Evolutionary conservation across 768 basidiomycete species (phyloP).

Genomic region (Piloderma croceum): DNA sequence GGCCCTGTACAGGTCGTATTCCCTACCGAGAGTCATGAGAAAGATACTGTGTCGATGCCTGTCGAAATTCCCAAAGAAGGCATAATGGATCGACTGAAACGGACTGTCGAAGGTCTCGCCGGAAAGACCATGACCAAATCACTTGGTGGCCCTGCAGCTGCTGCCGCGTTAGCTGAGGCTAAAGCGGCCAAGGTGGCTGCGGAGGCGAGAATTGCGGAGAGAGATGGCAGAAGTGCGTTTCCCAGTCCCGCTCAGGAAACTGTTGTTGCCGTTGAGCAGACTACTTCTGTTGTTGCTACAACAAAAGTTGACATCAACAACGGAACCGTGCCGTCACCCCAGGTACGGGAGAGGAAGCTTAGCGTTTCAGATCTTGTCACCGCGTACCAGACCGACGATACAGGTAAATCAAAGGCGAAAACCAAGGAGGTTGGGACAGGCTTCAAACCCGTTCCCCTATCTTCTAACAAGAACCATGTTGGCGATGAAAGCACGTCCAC

Average conservation of each 20-base stretch:
- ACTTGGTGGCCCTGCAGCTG: conserved; percentile 49
- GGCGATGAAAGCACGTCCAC: conserved; percentile 40
- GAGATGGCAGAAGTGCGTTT: conserved; percentile 32
- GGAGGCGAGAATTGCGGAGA: conserved; percentile 63
- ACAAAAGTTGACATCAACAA: background rate
- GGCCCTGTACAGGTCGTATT: background rate
- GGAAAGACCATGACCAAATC: conserved; percentile 61
- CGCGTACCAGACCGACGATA: conserved; percentile 32
- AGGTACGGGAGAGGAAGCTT: conserved; percentile 32
- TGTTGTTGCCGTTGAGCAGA: background rate
- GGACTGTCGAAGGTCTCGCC: conserved; percentile 62
- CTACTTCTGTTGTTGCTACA: background rate
- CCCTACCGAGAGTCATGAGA: background rate
- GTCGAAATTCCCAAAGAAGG: conserved; percentile 33
- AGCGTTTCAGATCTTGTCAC: conserved; percentile 60
- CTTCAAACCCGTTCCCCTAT: conserved; percentile 2
- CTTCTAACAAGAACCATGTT: conserved; percentile 6
- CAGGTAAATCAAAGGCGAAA: conserved; percentile 24
- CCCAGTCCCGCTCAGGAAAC: background rate
- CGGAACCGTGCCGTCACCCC: background rate
- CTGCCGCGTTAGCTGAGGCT: conserved; percentile 60
- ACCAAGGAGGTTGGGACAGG: conserved; percentile 1
- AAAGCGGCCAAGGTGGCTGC: conserved; percentile 45
- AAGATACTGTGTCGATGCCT: conserved; percentile 14
- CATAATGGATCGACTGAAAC: conserved; percentile 63